A percentile compares a stretch with the other conserved stretches of the same genome.
These are phyloP conservation scores for Pharnaceum exiguum DNA, from an alignment of 148 eudicot genomes.

Conservation along the genomic window DNA sequence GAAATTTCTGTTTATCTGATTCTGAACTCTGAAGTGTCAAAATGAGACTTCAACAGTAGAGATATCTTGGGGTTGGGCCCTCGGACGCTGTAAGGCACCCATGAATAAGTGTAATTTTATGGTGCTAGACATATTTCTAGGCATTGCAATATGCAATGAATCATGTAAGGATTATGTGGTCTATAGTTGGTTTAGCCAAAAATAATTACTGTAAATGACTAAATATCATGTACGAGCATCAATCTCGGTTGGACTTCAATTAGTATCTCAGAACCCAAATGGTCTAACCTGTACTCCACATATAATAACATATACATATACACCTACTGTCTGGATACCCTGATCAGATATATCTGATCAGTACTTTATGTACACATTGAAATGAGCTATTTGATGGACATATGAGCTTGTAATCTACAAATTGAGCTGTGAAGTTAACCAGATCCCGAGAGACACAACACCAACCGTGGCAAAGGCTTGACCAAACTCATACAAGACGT, in stretches of 20 bases:
- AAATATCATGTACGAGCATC: background rate
- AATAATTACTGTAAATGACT: background rate
- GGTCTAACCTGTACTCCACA: slow-evolving; percentile 2
- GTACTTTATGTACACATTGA: slow-evolving; percentile 38
- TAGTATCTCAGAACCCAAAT: background rate
- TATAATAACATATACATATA: slow-evolving; percentile 14
- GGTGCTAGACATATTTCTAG: background rate
- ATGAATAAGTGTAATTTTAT: background rate
- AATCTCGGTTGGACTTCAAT: background rate
- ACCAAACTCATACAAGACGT: slow-evolving; percentile 49
- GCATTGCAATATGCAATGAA: too few species aligned
- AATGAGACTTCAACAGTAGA: too few species aligned
- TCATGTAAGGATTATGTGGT: background rate
- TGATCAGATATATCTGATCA: too few species aligned
- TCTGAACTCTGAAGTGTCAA: too few species aligned
- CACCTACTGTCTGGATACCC: slow-evolving; percentile 11
- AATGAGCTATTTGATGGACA: too few species aligned
- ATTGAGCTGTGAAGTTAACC: slow-evolving; percentile 50
- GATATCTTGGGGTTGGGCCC: too few species aligned
- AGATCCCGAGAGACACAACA: slow-evolving; percentile 69
- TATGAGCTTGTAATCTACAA: slow-evolving; percentile 26
- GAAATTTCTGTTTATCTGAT: too few species aligned
- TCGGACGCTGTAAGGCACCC: too few species aligned
- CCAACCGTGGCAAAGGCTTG: slow-evolving; percentile 76
- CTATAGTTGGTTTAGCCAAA: background rate